Evolutionary conservation across 2,329 filamentous ascomycete genomes (phyloP), one percentile per base, ranked within the genome.

Genomic region (Aureobasidium melanogenum): DNA sequence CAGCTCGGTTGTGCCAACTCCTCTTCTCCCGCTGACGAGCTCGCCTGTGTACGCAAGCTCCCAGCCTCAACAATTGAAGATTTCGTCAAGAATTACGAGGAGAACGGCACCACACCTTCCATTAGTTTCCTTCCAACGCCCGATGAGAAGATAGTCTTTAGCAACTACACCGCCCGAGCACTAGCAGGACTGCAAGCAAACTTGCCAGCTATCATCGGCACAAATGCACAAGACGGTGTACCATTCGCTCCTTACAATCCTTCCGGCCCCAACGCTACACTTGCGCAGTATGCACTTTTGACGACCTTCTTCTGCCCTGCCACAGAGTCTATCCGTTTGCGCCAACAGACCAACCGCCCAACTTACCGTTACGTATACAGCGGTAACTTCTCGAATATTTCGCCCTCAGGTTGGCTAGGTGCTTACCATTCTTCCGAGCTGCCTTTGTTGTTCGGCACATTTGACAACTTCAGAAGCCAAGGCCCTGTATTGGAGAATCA

Each of bases 311-410:
- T 71, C 43, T 75, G 72, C 60, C 68, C 69, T 7, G 66, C 67
- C 2, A 66, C 64, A 24, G 64, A 69, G 60, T 68, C 69, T 14
- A 70, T 66, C 58, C 34, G 67, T 66, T 51, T 71, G 64, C 56
- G 71, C 67, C 66, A 64, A 54, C 14, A 62, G 66, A 66, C 63
- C 32, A 69, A 68, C 17, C 63, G 69, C 0, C 67, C 69, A 2
- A 75, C 75, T 1, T 77, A 72, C 64, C 73, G 75, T 22, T 77
- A 75, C 65, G 67, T 71, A 48, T 76, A 75, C 63, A 69, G 70
- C 3, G 76, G 75, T 52, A 73, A 74, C 58, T 78, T 76, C 64
- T 67, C 73, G 22, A 78, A 79, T 62, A 70, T 77, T 54, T 70
- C 71, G 15, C 72, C 72, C 0, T 67, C 67, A 28, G 62, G 67